Evolutionary conservation across 441 rosid species (phyloP).

Genomic region (Aleurites moluccanus): DNA sequence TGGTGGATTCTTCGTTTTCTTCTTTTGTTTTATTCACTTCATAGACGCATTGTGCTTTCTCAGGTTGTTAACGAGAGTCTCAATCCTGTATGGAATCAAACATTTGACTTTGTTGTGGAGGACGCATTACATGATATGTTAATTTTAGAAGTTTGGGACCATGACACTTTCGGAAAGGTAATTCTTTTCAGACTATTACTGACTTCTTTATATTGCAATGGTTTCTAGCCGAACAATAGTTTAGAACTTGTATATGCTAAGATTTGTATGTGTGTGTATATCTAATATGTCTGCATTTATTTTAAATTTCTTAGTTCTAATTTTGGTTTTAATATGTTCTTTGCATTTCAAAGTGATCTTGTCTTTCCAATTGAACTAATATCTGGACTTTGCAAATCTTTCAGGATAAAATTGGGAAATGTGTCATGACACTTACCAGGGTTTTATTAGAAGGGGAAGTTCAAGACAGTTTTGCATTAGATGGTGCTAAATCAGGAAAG

Average conservation of each 20-base stretch:
- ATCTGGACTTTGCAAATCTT: background rate
- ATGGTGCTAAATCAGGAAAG: constrained; percentile 68
- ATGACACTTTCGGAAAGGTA: constrained; percentile 96
- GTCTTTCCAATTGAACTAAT: background rate
- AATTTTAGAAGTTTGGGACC: constrained; percentile 89
- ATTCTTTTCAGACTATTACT: background rate
- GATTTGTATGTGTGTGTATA: too few species aligned
- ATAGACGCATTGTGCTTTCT: constrained; percentile 67
- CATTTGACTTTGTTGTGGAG: constrained; percentile 95
- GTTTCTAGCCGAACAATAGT: too few species aligned
- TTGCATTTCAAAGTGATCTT: background rate
- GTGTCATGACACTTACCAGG: constrained; percentile 38
- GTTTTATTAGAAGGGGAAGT: constrained; percentile 60
- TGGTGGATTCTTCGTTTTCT: background rate
- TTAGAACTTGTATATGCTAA: too few species aligned
- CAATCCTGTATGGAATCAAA: constrained; percentile 97
- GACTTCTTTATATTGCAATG: background rate
- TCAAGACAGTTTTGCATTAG: constrained; percentile 56
- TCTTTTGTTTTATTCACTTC: constrained; percentile 26
- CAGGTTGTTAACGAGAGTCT: constrained; percentile 90
- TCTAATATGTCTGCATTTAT: too few species aligned
- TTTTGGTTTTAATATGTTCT: too few species aligned
- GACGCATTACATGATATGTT: constrained; percentile 97
- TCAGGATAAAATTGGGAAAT: constrained; percentile 86
- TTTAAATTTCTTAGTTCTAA: too few species aligned